A percentile compares a stretch with the other conserved stretches of the same genome.
Conservation (phyloP, 306 rosid genomes). For the Cucurbita ficifolia region DNA sequence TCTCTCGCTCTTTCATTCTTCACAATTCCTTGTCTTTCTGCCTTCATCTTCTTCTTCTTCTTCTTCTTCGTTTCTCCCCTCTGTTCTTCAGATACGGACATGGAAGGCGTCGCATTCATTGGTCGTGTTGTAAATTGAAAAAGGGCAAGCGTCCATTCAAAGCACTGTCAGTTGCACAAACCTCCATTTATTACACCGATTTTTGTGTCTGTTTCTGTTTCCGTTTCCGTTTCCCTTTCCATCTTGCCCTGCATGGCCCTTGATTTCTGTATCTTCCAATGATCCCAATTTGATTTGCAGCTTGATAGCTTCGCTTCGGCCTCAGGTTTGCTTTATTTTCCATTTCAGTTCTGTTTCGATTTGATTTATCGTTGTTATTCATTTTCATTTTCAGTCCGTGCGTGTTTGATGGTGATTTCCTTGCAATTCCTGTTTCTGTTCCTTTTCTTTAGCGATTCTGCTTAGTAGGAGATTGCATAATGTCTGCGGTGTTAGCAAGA, state of each 20-base stretch:
- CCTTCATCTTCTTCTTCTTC: neutral
- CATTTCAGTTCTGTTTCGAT: neutral
- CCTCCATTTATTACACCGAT: too few relatives aligned
- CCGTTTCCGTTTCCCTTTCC: neutral
- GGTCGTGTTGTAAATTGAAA: neutral
- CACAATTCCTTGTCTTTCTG: neutral
- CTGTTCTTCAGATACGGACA: neutral
- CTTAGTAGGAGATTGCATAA: conserved; percentile 1
- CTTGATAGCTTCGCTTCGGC: neutral
- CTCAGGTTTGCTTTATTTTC: neutral
- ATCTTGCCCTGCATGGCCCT: neutral
- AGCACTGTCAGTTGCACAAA: too few relatives aligned
- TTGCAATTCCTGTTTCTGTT: neutral
- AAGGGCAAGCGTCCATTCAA: neutral
- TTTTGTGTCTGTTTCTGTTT: neutral
- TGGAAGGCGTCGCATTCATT: neutral
- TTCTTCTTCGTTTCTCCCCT: neutral
- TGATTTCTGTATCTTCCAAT: neutral
- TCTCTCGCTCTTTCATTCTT: neutral
- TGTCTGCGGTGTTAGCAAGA: conserved; percentile 43
- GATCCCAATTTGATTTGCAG: neutral
- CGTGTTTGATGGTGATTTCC: neutral
- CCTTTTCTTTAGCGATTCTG: neutral
- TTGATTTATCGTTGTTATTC: neutral
- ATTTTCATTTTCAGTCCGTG: neutral